A percentile compares a stretch with the other conserved stretches of the same genome.
These are phyloP conservation scores for Erythrophleum fordii DNA, from an alignment of 306 rosid genomes.

Conservation along the genomic window DNA sequence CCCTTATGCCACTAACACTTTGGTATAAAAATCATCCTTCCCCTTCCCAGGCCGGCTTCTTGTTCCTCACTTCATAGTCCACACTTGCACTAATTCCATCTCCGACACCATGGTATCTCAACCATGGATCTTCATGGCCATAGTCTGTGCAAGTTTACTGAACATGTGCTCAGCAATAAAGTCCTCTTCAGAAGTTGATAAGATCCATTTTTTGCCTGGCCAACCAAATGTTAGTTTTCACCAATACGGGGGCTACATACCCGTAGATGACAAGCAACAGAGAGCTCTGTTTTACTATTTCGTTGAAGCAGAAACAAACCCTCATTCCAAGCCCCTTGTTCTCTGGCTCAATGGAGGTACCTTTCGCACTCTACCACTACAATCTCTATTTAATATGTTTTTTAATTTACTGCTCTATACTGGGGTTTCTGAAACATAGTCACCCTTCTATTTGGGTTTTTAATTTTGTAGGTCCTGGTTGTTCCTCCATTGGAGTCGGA, in stretches of 20 bases:
- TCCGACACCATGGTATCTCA: conserved; percentile 14
- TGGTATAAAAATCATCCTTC: too few relatives aligned
- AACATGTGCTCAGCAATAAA: conserved; percentile 7
- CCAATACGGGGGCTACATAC: conserved; percentile 50
- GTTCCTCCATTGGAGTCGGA: conserved; percentile 39
- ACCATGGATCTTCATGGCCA: conserved; percentile 27
- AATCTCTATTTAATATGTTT: background rate
- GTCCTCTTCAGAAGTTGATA: conserved; percentile 27
- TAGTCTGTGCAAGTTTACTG: conserved; percentile 23
- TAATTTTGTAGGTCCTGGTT: conserved; percentile 36
- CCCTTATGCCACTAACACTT: too few relatives aligned
- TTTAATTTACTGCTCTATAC: background rate
- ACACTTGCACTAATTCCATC: background rate
- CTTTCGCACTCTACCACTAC: background rate
- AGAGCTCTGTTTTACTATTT: conserved; percentile 58
- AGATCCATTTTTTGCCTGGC: conserved; percentile 44
- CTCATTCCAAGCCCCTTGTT: conserved; percentile 56
- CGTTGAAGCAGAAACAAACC: conserved; percentile 48
- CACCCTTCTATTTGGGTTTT: background rate
- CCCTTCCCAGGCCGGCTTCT: background rate
- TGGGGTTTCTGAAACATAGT: background rate
- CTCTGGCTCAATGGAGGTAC: conserved; percentile 56
- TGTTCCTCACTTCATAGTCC: background rate
- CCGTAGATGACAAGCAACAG: conserved; percentile 35
- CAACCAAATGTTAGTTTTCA: conserved; percentile 53